Conservation (phyloP, 345 rosid genomes). For the Populus pruinosa region DNA sequence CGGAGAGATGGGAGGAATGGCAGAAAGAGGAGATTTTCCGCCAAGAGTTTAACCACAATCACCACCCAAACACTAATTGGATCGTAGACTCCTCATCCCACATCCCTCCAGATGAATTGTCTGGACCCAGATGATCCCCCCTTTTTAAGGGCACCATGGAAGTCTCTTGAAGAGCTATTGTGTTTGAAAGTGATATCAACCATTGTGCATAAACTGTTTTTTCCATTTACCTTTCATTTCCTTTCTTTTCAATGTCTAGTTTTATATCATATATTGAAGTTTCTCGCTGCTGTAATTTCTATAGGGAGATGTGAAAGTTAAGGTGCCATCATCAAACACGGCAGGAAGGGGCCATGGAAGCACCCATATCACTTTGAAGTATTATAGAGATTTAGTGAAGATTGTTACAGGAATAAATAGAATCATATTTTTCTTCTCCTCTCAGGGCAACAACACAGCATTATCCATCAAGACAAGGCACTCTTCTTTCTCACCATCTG, state of each 20-base stretch:
- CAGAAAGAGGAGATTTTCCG: slow-evolving; percentile 75
- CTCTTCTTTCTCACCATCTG: no score
- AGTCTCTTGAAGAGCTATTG: slow-evolving; percentile 6
- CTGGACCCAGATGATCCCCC: slow-evolving; percentile 75
- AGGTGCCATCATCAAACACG: slow-evolving; percentile 22
- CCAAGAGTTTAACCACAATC: slow-evolving; percentile 45
- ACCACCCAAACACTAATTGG: slow-evolving; percentile 47
- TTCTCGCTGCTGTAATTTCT: slow-evolving; percentile 26
- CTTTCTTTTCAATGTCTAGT: slow-evolving; percentile 14
- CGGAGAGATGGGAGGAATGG: slow-evolving; percentile 94
- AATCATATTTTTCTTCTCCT: background rate
- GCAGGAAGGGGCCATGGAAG: slow-evolving; percentile 4
- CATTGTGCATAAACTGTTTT: slow-evolving; percentile 36
- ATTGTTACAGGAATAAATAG: slow-evolving; percentile 24
- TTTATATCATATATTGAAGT: slow-evolving; percentile 15
- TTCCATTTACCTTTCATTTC: background rate
- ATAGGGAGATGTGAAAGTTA: slow-evolving; percentile 31
- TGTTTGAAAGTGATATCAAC: slow-evolving; percentile 9
- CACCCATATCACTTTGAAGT: slow-evolving; percentile 26
- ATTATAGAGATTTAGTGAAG: slow-evolving; percentile 20
- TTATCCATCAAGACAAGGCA: no score
- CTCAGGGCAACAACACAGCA: background rate
- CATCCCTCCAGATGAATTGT: slow-evolving; percentile 59
- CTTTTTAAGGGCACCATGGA: background rate
- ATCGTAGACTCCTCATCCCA: slow-evolving; percentile 58